Conservation (phyloP, 2,329 filamentous ascomycete species). For the Akanthomyces dipterigenus region DNA sequence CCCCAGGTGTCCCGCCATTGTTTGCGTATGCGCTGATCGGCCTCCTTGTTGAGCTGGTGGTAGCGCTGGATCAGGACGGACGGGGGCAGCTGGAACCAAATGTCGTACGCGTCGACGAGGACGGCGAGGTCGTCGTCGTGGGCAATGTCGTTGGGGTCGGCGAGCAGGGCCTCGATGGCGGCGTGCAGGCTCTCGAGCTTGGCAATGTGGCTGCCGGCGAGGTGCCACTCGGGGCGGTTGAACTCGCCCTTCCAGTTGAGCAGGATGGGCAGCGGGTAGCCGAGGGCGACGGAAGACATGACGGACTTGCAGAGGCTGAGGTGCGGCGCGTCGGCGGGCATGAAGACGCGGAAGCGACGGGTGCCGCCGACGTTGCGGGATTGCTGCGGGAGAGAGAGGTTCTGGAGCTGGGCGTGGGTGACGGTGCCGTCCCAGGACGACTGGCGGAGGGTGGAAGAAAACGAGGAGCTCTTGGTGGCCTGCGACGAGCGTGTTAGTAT, state of each 20-base stretch:
- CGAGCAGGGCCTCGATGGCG: conserved; percentile 24
- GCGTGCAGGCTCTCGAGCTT: conserved; percentile 29
- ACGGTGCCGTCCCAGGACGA: conserved; percentile 8
- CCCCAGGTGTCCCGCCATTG: conserved; percentile 18
- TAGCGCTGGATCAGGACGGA: conserved; percentile 30
- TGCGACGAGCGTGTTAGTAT: background rate
- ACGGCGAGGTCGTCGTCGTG: conserved; percentile 28
- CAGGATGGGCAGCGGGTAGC: conserved; percentile 30
- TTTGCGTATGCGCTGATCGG: conserved; percentile 22
- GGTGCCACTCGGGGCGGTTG: conserved; percentile 30
- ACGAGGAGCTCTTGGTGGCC: background rate
- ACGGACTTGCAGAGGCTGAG: conserved; percentile 33
- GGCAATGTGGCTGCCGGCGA: conserved; percentile 31
- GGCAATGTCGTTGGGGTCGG: conserved; percentile 11
- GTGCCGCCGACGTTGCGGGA: conserved; percentile 9
- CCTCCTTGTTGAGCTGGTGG: conserved; percentile 28
- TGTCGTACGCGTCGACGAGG: conserved; percentile 32
- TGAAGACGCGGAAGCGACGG: conserved; percentile 29
- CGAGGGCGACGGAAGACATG: conserved; percentile 31
- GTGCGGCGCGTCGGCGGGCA: conserved; percentile 30
- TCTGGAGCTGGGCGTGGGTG: conserved; percentile 5
- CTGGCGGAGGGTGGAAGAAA: background rate
- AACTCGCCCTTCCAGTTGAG: conserved; percentile 33
- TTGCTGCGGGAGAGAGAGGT: conserved; percentile 3
- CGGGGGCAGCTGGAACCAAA: conserved; percentile 34